These are phyloP conservation scores for Yamadazyma sp. DNA, from an alignment of 805 yeast species.

Conservation along the genomic window DNA sequence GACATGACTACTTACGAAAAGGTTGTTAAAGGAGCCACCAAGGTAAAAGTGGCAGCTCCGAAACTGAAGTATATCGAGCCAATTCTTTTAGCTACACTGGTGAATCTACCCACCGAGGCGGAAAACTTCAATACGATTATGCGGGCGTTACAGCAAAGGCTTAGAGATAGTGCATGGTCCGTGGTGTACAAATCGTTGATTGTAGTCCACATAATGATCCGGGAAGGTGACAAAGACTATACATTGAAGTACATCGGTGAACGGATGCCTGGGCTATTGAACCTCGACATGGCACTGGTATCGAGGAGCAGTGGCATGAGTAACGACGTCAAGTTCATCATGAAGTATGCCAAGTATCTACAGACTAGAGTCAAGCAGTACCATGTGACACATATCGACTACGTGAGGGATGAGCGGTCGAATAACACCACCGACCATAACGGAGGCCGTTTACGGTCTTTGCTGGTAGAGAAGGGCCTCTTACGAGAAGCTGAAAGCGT, in stretches of 20 bases:
- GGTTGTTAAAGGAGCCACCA: slow-evolving; percentile 61
- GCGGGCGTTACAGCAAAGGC: slow-evolving; percentile 57
- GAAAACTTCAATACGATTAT: slow-evolving; percentile 69
- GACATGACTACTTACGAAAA: slow-evolving; percentile 71
- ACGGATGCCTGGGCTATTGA: slow-evolving; percentile 50
- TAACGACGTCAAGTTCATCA: slow-evolving; percentile 55
- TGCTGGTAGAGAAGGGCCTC: slow-evolving; percentile 75
- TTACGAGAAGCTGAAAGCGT: slow-evolving; percentile 84
- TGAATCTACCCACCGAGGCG: slow-evolving; percentile 37
- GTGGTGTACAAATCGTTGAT: slow-evolving; percentile 82
- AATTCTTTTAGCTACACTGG: slow-evolving; percentile 67
- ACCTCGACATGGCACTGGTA: slow-evolving; percentile 38
- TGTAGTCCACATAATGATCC: slow-evolving; percentile 84
- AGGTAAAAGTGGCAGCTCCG: slow-evolving; percentile 86
- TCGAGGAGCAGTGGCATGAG: slow-evolving; percentile 29
- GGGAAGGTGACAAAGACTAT: slow-evolving; percentile 86
- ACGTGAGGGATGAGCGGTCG: slow-evolving; percentile 66
- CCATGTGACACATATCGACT: slow-evolving; percentile 65
- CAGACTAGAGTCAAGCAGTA: slow-evolving; percentile 67
- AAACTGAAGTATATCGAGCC: slow-evolving; percentile 96
- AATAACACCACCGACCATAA: slow-evolving; percentile 45
- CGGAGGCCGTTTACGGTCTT: slow-evolving; percentile 61
- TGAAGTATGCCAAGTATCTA: slow-evolving; percentile 72
- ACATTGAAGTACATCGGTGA: slow-evolving; percentile 59
- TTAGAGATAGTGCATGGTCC: slow-evolving; percentile 86